A percentile compares a stretch with the other conserved stretches of the same genome.
These are phyloP conservation scores for Trichopus zeylanicus DNA, from an alignment of 116 monocot genomes.

Conservation along the genomic window DNA sequence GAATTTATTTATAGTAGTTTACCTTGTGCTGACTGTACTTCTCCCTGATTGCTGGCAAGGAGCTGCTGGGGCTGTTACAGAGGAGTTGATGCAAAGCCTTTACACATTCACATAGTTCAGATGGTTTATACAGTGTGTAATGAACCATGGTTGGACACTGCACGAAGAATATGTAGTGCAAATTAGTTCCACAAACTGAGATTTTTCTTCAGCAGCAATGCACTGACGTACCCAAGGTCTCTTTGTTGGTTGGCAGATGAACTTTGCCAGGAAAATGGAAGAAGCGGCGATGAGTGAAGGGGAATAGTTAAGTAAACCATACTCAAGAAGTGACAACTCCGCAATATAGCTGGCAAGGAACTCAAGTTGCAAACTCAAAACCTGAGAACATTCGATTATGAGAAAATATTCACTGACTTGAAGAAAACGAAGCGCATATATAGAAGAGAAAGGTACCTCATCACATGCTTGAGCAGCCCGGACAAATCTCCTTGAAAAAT, in stretches of 20 bases:
- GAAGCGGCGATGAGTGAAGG: slow-evolving; percentile 77
- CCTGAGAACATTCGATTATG: slow-evolving; percentile 20
- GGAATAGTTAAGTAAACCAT: slow-evolving; percentile 50
- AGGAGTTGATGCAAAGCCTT: slow-evolving; percentile 59
- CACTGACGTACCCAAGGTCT: slow-evolving; percentile 97
- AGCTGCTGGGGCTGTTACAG: slow-evolving; percentile 37
- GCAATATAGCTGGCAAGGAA: slow-evolving; percentile 80
- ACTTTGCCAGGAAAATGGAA: slow-evolving; percentile 77
- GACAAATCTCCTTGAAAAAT: slow-evolving; percentile 58
- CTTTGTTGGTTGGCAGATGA: slow-evolving; percentile 61
- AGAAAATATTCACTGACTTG: neutral
- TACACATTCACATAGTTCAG: slow-evolving; percentile 55
- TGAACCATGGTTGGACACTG: slow-evolving; percentile 72
- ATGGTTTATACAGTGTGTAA: slow-evolving; percentile 71
- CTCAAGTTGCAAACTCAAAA: slow-evolving; percentile 50
- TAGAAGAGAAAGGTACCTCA: slow-evolving; percentile 29
- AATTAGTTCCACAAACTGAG: too few species aligned
- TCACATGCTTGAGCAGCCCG: slow-evolving; percentile 66
- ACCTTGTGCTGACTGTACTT: slow-evolving; percentile 97
- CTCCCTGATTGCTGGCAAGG: slow-evolving; percentile 74
- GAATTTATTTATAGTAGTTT: neutral
- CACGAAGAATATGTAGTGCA: too few species aligned
- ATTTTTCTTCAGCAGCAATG: too few species aligned
- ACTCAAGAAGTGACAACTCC: slow-evolving; percentile 82
- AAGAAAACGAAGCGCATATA: neutral